Percentiles rank a stretch among this genome's conserved stretches.
Conservation (phyloP, 257 asterid genomes). For the Capsicum baccatum region DNA sequence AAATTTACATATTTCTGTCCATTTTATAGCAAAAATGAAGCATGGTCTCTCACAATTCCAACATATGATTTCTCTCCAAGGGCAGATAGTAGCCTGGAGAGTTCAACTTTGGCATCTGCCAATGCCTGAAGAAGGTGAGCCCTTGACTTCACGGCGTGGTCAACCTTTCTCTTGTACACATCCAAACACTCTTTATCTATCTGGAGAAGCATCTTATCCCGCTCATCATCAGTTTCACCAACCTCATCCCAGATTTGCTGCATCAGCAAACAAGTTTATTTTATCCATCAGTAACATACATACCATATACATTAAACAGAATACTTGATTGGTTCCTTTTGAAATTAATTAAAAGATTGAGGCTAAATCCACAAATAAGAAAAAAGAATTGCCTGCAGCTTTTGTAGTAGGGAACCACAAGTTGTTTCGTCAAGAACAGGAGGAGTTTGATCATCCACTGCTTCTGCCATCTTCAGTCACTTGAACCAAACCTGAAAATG, state of each 20-base stretch:
- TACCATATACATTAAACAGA: background rate
- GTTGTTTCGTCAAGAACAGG: constrained; percentile 58
- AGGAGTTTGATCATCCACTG: constrained; percentile 56
- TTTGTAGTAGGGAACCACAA: constrained; percentile 82
- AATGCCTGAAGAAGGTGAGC: constrained; percentile 80
- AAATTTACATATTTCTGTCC: background rate
- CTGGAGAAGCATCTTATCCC: constrained; percentile 89
- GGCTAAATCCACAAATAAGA: background rate
- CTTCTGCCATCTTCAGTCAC: constrained; percentile 61
- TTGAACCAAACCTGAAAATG: constrained; percentile 32
- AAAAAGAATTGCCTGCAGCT: constrained; percentile 66
- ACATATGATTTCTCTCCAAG: constrained; percentile 81
- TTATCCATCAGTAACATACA: background rate
- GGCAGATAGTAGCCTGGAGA: constrained; percentile 78
- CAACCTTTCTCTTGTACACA: constrained; percentile 91
- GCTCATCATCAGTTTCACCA: constrained; percentile 85
- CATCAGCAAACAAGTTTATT: constrained; percentile 37
- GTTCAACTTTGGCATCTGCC: constrained; percentile 92
- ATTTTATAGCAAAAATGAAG: constrained; percentile 15
- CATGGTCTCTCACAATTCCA: constrained; percentile 65
- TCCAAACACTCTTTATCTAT: constrained; percentile 92
- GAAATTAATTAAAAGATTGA: constrained; percentile 26
- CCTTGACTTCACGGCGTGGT: constrained; percentile 85
- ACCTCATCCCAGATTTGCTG: constrained; percentile 98
- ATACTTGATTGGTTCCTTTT: constrained; percentile 19